Base-by-base conservation (phyloP, 2,329 filamentous ascomycete species). In the Fusarium abutilonis region DNA sequence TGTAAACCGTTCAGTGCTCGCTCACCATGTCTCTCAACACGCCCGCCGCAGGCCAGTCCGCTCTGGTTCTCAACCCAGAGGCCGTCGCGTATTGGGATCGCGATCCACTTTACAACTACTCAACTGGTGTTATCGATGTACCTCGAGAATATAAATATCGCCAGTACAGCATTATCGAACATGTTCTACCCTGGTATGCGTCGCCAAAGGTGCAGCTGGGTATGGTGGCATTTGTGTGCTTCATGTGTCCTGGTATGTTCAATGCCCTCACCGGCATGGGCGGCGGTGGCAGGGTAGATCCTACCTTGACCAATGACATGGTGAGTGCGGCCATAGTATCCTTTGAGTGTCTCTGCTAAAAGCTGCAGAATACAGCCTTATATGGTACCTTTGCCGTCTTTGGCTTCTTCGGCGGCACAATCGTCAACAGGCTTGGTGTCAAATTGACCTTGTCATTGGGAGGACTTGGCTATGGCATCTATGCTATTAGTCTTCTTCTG, bases 391-490 rank as follows among this genome's bases (percentile, higher is more conserved):
- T 92, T 72, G 85, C 85, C 21, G 78, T 86, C 29, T 80, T 87
- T 19, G 89, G 85, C 48, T 85, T 91, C 76, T 83, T 90, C 72
- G 89, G 90, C 64, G 89, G 89, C 50, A 93, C 89, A 32, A 83
- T 93, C 66, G 87, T 89, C 77, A 94, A 94, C 79, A 85, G 83
- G 65, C 80, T 92, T 43, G 91, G 91, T 45, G 83, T 92, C 60
- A 86, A 84, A 68, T 70, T 82, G 26, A 88, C 89, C 5, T 78
- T 93, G 28, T 81, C 86, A 1, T 83, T 93, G 68, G 91, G 90
- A 45, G 90, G 90, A 10, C 75, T 92, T 35, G 90, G 91, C 39
- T 93, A 93, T 77, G 86, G 84, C 66, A 78, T 93, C 74, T 92
- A 93, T 72, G 83, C 89, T 36, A 64, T 64, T 32, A 85, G 84